Evolutionary conservation across 129 eudicot species (phyloP).

Genomic region (Lonicera japonica): DNA sequence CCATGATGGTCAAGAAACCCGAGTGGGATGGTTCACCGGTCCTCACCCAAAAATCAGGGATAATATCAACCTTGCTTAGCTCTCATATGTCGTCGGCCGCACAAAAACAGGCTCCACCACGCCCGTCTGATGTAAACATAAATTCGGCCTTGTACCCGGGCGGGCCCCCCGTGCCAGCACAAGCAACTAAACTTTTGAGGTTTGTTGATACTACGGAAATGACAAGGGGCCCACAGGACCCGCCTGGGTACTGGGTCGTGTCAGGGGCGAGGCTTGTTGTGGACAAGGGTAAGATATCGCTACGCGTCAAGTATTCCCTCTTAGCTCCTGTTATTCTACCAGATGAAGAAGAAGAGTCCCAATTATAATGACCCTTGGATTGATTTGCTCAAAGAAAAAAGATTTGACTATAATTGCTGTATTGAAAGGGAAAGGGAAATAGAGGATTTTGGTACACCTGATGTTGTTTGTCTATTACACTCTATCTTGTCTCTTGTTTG

Average conservation of each 20-base stretch:
- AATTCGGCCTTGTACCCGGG: constrained; percentile 63
- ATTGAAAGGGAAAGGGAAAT: not conserved
- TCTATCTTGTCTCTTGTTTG: too few species aligned
- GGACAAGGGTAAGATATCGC: constrained; percentile 55
- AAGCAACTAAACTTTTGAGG: constrained; percentile 45
- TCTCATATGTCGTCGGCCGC: constrained; percentile 33
- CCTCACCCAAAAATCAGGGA: constrained; percentile 54
- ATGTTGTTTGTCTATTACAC: too few species aligned
- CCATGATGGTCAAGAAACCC: constrained; percentile 53
- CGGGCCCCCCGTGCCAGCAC: constrained; percentile 62
- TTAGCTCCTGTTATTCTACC: constrained; percentile 39
- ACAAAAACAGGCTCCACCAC: constrained; percentile 41
- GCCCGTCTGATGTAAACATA: constrained; percentile 35
- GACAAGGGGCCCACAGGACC: constrained; percentile 61
- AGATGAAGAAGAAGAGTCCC: constrained; percentile 31
- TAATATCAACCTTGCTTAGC: constrained; percentile 49
- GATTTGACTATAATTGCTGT: too few species aligned
- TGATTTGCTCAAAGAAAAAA: too few species aligned
- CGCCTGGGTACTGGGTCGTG: constrained; percentile 77
- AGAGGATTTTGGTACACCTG: too few species aligned
- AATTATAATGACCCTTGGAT: not conserved
- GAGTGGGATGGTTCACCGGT: constrained; percentile 78
- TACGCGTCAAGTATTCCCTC: constrained; percentile 60
- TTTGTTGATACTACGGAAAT: constrained; percentile 66
- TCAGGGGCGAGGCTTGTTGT: constrained; percentile 79